These are phyloP conservation scores for Monocercomonoides exilis DNA, from an alignment of 78 protist genomes.

Conservation along the genomic window DNA sequence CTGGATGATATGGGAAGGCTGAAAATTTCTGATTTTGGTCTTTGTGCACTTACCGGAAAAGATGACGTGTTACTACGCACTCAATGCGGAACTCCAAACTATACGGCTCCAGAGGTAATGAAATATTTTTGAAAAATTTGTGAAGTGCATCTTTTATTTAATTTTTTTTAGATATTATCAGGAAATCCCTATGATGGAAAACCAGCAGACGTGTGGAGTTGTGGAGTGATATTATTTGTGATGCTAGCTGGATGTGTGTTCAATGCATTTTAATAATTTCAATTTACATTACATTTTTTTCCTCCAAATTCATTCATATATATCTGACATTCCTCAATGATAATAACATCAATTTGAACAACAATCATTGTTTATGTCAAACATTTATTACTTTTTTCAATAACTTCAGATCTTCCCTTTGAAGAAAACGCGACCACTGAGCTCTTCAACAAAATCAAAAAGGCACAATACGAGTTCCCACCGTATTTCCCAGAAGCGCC, in stretches of 20 bases:
- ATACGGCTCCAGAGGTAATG: slow-evolving; percentile 47
- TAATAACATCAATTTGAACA: too few relatives aligned
- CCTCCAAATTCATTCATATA: too few relatives aligned
- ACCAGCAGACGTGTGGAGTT: slow-evolving; percentile 58
- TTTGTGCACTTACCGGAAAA: slow-evolving; percentile 10
- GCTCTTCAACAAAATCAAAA: slow-evolving; percentile 22
- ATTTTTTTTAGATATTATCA: background rate
- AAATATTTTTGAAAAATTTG: too few relatives aligned
- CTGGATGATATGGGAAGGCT: slow-evolving; percentile 30
- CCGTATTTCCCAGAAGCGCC: background rate
- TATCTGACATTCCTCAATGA: too few relatives aligned
- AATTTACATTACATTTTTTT: too few relatives aligned
- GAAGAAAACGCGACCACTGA: slow-evolving; percentile 19
- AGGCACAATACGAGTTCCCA: slow-evolving; percentile 25
- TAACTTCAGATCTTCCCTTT: slow-evolving; percentile 27
- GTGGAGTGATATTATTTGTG: slow-evolving; percentile 57
- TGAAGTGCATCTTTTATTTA: background rate
- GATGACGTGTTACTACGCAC: slow-evolving; percentile 20
- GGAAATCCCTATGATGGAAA: slow-evolving; percentile 50
- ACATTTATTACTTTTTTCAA: background rate
- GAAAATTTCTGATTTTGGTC: slow-evolving; percentile 62
- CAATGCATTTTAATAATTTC: background rate
- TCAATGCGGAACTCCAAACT: slow-evolving; percentile 53
- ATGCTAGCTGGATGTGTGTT: slow-evolving; percentile 34
- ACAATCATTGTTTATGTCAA: too few relatives aligned